Evolutionary conservation across 345 rosid genomes (phyloP).

Genomic region (Eucalyptus microcorys): DNA sequence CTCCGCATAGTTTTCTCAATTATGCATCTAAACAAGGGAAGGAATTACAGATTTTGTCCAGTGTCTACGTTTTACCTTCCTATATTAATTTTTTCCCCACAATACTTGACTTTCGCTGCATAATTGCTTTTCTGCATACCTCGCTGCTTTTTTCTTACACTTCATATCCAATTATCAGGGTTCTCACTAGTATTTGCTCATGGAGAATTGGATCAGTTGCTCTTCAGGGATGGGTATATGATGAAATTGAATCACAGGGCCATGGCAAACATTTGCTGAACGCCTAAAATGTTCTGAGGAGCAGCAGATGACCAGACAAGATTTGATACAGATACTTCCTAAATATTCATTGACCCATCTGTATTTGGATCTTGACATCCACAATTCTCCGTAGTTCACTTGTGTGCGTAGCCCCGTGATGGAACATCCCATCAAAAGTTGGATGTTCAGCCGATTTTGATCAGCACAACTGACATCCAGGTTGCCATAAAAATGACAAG

Average conservation of each 20-base stretch:
- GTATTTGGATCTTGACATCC: neutral
- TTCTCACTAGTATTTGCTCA: neutral
- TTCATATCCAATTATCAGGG: neutral
- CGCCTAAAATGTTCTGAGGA: neutral
- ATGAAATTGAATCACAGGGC: neutral
- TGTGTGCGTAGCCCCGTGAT: neutral
- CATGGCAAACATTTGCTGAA: neutral
- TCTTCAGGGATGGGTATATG: neutral
- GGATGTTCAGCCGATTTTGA: neutral
- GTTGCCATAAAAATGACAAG: neutral
- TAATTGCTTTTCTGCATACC: neutral
- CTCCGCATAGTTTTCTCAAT: neutral
- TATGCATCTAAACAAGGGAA: neutral
- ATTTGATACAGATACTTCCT: neutral
- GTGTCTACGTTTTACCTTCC: neutral
- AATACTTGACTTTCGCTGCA: neutral
- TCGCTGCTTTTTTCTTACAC: rapidly evolving
- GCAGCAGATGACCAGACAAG: neutral
- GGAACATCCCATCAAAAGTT: neutral
- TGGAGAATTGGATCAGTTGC: neutral
- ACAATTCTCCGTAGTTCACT: neutral
- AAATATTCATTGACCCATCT: neutral
- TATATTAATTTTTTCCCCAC: neutral
- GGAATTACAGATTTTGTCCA: neutral
- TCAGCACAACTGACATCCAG: neutral